Evolutionary conservation across 1,284 basidiomycete genomes (phyloP), one percentile per base, ranked within the genome.

Genomic region (Bjerkandera adusta): DNA sequence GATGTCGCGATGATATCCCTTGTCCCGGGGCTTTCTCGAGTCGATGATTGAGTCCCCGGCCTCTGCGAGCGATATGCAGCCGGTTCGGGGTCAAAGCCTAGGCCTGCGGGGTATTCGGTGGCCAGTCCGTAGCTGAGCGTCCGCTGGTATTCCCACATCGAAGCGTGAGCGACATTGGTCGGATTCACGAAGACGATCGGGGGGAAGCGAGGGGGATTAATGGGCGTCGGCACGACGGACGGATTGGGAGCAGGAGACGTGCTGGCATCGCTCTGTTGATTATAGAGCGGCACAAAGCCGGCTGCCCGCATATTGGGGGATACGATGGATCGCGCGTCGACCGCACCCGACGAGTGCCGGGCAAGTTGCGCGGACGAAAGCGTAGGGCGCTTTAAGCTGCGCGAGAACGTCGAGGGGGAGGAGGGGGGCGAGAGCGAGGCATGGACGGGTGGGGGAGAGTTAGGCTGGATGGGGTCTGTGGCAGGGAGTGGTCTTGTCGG

Each of bases 241-340:
- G 26, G 15, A 10, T 27, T 13, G 2, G 45, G 38, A 10, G 44
- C 27, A n/a, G n/a, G n/a, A 5, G 46, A 21, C 10, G 24, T 33
- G 3, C 25, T n/a, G n/a, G n/a, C n/a, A n/a, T n/a, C n/a, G n/a
- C n/a, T n/a, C n/a, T n/a, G n/a, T n/a, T n/a, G n/a, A n/a, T 60
- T 49, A 2, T 59, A 39, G 45, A 63, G 55, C 38, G 57, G 59
- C 7, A 63, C 59, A 50, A 64, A 64, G 16, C 62, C 63, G 12
- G 63, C 63, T 5, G 61, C 63, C 27, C 59, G 55, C 63, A 64
- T 64, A 39, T 59, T 63, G 37, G 59, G 55, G n/a, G 60, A 62
- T 16, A 64, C 57, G 22, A 58, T 57, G 20, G 51, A 53, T 25
- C 61, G 60, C n/a, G 61, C 54, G 48, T 62, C 60, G 45, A 61